phyloP scores from a whole-genome alignment of 2,329 filamentous ascomycete species.

The Epichloe sibirici region DNA sequence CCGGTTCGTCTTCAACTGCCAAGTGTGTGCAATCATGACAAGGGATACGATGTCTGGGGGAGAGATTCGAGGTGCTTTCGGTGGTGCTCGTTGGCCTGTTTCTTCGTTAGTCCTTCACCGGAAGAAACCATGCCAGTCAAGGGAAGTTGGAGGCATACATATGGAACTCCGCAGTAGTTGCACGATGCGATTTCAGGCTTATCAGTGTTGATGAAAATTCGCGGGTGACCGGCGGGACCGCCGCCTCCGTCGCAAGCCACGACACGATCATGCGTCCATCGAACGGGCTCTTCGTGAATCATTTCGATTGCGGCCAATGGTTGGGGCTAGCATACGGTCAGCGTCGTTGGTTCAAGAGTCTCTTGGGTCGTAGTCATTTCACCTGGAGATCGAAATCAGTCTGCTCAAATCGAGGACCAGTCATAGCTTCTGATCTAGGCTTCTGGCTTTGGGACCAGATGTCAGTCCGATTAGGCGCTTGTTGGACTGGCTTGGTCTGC shows the following conservation, averaged over 20 bases:
- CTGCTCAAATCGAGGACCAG: conserved; percentile 91
- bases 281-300: conserved; percentile 89
- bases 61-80: conserved; percentile 73
- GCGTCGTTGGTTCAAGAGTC: conserved; percentile 1
- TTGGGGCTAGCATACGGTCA: conserved; percentile 52
- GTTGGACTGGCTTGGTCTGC: conserved; percentile 41
- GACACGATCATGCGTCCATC: conserved; percentile 72
- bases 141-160: conserved; percentile 46
- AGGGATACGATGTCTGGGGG: conserved; percentile 73
- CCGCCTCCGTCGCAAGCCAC: conserved; percentile 89
- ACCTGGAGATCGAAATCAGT: conserved; percentile 90
- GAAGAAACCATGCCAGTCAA: neutral
- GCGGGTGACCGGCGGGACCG: conserved; percentile 78
- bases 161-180: conserved; percentile 88
- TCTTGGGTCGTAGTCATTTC: conserved; percentile 35
- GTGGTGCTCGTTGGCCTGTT: conserved; percentile 80
- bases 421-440: conserved; percentile 73
- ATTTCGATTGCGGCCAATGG: conserved; percentile 85
- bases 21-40: conserved; percentile 32
- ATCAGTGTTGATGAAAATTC: conserved; percentile 95
- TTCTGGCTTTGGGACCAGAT: conserved; percentile 83
- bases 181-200: conserved; percentile 88
- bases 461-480: conserved; percentile 74
- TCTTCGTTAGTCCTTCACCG: neutral
- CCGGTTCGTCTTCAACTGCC: neutral